Base-by-base conservation (phyloP, 306 rosid genomes). In the Dryas alaskensis region DNA sequence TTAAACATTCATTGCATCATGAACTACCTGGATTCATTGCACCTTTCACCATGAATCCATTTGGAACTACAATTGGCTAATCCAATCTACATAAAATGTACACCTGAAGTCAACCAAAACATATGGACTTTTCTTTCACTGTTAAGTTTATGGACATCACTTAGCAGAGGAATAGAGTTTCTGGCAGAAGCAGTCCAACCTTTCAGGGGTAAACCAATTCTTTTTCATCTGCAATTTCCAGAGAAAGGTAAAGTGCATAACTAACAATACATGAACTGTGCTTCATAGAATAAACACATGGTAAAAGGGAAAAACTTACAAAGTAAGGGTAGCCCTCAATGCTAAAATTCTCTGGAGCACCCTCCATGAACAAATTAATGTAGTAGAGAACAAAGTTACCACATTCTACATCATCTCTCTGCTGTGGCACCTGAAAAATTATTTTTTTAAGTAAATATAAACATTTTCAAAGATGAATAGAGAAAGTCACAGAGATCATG, bases 381-480 rank as follows among this genome's bases (percentile, higher is more conserved):
- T 83, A 92, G 88, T 84, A 86, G 73, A 92, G 91, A 80, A 87
- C 92, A 43, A 87, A 92, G 71, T 73, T 83, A 59, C 97, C 97
- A 37, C 97, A 92, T 72, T 87, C 97, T 47, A 78, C 81, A 40
- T 78, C 90, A 77, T 87, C 84, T 75, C 84, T 85, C 84, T 92
- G 96, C 59, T 87, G 96, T 17, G 97, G 97, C 27, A 92, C 97
- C 97, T 92, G 72, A 76, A 83, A 10, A 40, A 17, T 48, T 8
- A 39, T 66, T 66, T 57, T 39, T 64, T 76, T 43, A 22, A 27
- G 65, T 42, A 52, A 59, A 53, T 58, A 31, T 42, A 52, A 59
- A 53, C 50, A 31, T 31, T 22, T 44, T 22, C 42, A 37, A 45
- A 51, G 17, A 70, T 25, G 19, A 22, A 55, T 4, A 45, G 22